Evolutionary conservation across 2,329 filamentous ascomycete species (phyloP).

Genomic region (Ophiostoma sp.): DNA sequence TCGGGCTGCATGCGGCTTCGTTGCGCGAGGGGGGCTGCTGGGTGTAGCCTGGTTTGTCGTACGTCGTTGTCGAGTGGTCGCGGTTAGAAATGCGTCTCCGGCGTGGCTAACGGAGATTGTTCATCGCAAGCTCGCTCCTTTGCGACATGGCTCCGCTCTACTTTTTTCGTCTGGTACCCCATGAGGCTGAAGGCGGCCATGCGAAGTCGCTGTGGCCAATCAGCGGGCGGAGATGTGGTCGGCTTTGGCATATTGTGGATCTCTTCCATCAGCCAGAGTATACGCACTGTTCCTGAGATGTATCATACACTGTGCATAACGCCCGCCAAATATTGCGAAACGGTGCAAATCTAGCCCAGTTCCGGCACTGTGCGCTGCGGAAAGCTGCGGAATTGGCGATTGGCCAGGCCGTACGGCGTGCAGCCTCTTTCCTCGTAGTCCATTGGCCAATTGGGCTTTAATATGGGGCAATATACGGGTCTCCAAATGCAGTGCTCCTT

Average conservation of each 20-base stretch:
- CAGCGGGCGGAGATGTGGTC: not conserved
- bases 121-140: constrained; percentile 9
- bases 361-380: constrained; percentile 14
- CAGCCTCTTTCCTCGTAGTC: not conserved
- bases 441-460: not conserved
- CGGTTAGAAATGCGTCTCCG: constrained; percentile 2
- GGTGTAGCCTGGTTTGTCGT: not conserved
- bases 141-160: constrained; percentile 9
- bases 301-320: not conserved
- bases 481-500: not conserved
- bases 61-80: not conserved
- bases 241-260: constrained; percentile 3
- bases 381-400: constrained; percentile 6
- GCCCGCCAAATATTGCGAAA: not conserved
- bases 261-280: not conserved
- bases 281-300: not conserved
- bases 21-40: not conserved
- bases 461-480: not conserved
- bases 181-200: constrained; percentile 10
- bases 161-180: not conserved
- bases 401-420: constrained; percentile 7
- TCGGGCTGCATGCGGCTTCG: not conserved
- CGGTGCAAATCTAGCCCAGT: constrained; percentile 21
- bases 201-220: not conserved
- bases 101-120: not conserved